Evolutionary conservation across 495 filamentous ascomycete genomes (phyloP).

Genomic region (Entonaema liquescens): DNA sequence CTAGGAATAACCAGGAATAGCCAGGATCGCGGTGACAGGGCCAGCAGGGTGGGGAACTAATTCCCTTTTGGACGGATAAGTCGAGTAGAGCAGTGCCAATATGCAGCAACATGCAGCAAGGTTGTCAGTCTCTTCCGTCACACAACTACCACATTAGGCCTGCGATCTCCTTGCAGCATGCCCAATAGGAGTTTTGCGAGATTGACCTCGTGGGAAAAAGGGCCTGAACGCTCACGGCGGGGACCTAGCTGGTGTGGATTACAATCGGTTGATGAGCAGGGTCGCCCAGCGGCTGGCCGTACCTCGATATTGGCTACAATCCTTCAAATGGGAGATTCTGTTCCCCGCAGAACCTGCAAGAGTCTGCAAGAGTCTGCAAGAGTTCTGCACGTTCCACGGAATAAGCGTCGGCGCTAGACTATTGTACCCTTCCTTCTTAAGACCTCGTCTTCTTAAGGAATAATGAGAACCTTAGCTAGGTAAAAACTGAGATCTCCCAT

Average conservation of each 20-base stretch:
- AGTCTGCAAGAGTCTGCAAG: background rate
- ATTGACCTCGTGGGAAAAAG: slow-evolving; percentile 41
- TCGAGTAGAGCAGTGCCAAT: background rate
- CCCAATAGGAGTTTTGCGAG: slow-evolving; percentile 43
- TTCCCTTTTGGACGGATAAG: slow-evolving; percentile 38
- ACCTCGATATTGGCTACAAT: slow-evolving; percentile 58
- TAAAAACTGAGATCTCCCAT: too few species aligned
- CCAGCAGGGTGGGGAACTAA: slow-evolving; percentile 29
- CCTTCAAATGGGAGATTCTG: slow-evolving; percentile 27
- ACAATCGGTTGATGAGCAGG: slow-evolving; percentile 41
- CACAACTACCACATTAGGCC: slow-evolving; percentile 39
- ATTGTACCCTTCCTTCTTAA: slow-evolving; percentile 3
- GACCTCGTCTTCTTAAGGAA: too few species aligned
- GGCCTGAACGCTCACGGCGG: slow-evolving; percentile 23
- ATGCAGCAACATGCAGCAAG: slow-evolving; percentile 29
- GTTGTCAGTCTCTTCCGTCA: slow-evolving; percentile 39
- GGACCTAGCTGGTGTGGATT: slow-evolving; percentile 36
- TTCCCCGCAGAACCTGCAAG: slow-evolving; percentile 27
- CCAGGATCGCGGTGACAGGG: slow-evolving; percentile 29
- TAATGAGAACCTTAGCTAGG: too few species aligned
- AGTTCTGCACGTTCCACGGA: slow-evolving; percentile 35
- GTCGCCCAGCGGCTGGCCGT: slow-evolving; percentile 54
- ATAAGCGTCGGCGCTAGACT: slow-evolving; percentile 41
- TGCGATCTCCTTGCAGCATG: slow-evolving; percentile 34
- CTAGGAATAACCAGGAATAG: too few species aligned